Evolutionary conservation across 2,329 filamentous ascomycete genomes (phyloP).

Genomic region (Monilinia aucupariae): DNA sequence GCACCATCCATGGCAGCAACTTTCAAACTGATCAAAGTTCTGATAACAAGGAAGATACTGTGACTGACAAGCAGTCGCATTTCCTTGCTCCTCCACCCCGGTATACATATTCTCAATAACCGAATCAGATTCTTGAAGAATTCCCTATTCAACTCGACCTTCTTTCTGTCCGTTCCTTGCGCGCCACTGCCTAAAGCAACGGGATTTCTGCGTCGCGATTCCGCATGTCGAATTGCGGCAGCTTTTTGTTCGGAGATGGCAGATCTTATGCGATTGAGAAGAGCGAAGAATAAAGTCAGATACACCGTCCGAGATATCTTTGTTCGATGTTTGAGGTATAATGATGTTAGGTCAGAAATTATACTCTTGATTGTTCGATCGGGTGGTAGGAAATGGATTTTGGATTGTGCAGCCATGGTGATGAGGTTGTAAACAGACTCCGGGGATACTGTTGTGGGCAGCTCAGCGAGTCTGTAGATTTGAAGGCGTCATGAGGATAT

Average conservation of each 20-base stretch:
- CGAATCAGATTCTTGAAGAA: constrained; percentile 64
- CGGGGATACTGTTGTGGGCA: constrained; percentile 7
- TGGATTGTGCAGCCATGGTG: constrained; percentile 69
- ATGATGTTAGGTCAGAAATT: constrained; percentile 59
- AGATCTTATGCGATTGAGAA: constrained; percentile 82
- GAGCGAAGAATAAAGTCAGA: constrained; percentile 71
- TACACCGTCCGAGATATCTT: constrained; percentile 80
- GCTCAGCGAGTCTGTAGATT: constrained; percentile 9
- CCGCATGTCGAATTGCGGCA: constrained; percentile 63
- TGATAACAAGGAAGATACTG: constrained; percentile 82
- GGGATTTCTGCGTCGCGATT: constrained; percentile 48
- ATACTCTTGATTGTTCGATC: constrained; percentile 61
- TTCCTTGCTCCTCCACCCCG: constrained; percentile 85
- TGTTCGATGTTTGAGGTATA: constrained; percentile 75
- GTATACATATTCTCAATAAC: constrained; percentile 80
- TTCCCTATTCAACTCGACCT: constrained; percentile 88
- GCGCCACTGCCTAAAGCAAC: constrained; percentile 39
- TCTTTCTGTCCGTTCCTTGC: constrained; percentile 52
- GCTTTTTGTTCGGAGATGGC: constrained; percentile 91
- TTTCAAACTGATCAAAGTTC: constrained; percentile 89
- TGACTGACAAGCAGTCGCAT: constrained; percentile 80
- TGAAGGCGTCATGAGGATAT: constrained; percentile 9
- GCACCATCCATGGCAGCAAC: constrained; percentile 93
- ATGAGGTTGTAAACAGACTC: constrained; percentile 3
- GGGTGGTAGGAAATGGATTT: constrained; percentile 61